Conservation (phyloP, 371 early-diverging fungal genomes). For the Mucor saturninus region DNA sequence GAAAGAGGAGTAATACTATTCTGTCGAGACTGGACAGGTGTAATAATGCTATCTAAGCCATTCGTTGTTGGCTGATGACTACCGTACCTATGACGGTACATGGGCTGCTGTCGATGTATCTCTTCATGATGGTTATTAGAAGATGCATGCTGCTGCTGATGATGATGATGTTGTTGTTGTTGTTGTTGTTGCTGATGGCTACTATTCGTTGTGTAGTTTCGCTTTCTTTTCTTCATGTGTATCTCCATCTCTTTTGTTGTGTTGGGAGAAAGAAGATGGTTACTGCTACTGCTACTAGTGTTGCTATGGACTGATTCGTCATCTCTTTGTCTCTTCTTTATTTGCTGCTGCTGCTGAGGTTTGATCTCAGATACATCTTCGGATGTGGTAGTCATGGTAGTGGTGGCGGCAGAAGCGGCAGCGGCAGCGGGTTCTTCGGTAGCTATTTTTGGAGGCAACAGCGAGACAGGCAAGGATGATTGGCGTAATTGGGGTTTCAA, state of each 20-base stretch:
- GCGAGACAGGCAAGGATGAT: neutral
- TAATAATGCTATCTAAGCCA: neutral
- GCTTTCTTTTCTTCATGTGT: slow-evolving; percentile 6
- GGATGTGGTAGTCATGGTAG: neutral
- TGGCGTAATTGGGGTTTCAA: slow-evolving; percentile 13
- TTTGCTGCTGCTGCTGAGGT: neutral
- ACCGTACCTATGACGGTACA: slow-evolving; percentile 1
- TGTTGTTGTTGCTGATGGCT: too few relatives aligned
- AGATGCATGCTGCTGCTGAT: neutral
- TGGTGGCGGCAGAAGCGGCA: neutral
- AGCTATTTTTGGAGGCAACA: neutral
- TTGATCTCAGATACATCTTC: neutral
- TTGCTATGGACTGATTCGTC: neutral
- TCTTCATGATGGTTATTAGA: neutral
- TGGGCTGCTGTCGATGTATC: too few relatives aligned
- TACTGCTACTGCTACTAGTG: neutral
- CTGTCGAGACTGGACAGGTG: slow-evolving; percentile 8
- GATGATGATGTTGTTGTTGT: neutral
- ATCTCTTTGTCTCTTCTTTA: slow-evolving; percentile 1
- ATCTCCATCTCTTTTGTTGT: too few relatives aligned
- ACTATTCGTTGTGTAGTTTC: neutral
- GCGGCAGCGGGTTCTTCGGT: neutral
- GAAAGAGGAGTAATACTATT: slow-evolving; percentile 8
- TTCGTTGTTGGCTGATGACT: slow-evolving; percentile 12
- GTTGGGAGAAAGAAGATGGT: too few relatives aligned